These are phyloP conservation scores for Yamadazyma phyllophila DNA, from an alignment of 805 yeast genomes.

Conservation along the genomic window DNA sequence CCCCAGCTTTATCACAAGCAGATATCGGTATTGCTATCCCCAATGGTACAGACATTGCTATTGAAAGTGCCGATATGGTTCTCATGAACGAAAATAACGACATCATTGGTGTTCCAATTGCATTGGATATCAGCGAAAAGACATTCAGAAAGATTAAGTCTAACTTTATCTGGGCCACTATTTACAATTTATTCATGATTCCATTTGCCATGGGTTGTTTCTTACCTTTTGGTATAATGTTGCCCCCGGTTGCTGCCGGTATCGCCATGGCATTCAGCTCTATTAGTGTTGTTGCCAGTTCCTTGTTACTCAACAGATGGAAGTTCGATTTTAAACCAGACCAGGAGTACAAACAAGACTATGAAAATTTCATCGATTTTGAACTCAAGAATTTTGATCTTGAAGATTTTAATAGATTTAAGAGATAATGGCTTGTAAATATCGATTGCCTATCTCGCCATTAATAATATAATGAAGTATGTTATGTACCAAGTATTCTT, in stretches of 20 bases:
- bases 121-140: slow-evolving; percentile 63
- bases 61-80: slow-evolving; percentile 94
- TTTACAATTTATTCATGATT: slow-evolving; percentile 80
- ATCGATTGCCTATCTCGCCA: neutral
- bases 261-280: slow-evolving; percentile 93
- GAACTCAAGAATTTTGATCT: slow-evolving; percentile 24
- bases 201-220: slow-evolving; percentile 95
- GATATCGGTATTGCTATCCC: slow-evolving; percentile 90
- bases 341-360: slow-evolving; percentile 15
- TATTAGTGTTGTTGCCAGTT: slow-evolving; percentile 80
- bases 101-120: slow-evolving; percentile 53
- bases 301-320: slow-evolving; percentile 72
- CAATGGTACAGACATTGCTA: slow-evolving; percentile 93
- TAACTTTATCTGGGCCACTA: slow-evolving; percentile 84
- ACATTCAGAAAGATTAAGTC: slow-evolving; percentile 74
- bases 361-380: slow-evolving; percentile 22
- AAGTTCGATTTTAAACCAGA: slow-evolving; percentile 28
- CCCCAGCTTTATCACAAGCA: slow-evolving; percentile 89
- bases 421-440: slow-evolving; percentile 1
- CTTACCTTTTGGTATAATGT: slow-evolving; percentile 67
- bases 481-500: neutral
- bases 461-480: no score
- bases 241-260: slow-evolving; percentile 89
- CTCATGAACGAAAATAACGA: slow-evolving; percentile 41
- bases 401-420: slow-evolving; percentile 22